Conservation (phyloP, 2,329 filamentous ascomycete species). For the Arthrocladium fulminans region DNA sequence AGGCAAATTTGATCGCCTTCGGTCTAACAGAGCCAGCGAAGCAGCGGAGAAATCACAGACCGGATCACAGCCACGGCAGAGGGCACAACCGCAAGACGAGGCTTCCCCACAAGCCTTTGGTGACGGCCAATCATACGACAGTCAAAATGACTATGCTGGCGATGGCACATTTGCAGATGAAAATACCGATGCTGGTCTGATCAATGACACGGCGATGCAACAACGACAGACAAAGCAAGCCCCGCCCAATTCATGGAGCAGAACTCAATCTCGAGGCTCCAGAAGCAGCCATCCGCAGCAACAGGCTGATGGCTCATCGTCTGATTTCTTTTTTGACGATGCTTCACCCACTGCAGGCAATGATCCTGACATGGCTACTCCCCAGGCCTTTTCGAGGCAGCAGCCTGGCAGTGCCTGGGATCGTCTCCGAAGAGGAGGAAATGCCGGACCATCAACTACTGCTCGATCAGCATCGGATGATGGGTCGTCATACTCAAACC, state of each 20-base stretch:
- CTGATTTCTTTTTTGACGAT: conserved; percentile 19
- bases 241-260: conserved; percentile 8
- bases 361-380: conserved; percentile 11
- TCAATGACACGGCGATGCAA: conserved; percentile 9
- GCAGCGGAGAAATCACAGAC: not conserved
- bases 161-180: conserved; percentile 11
- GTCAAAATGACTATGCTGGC: conserved; percentile 1
- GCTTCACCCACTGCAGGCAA: conserved; percentile 20
- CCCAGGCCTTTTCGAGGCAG: not conserved
- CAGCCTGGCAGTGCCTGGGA: conserved; percentile 15
- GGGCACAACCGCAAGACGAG: conserved; percentile 6
- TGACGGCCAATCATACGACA: conserved; percentile 8
- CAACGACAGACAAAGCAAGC: conserved; percentile 10
- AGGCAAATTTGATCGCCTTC: conserved; percentile 10
- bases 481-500: not conserved
- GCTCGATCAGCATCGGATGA: not conserved
- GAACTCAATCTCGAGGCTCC: conserved; percentile 3
- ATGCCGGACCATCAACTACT: not conserved
- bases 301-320: not conserved
- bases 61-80: conserved; percentile 1
- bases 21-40: conserved; percentile 9
- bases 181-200: conserved; percentile 8
- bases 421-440: conserved; percentile 13
- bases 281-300: not conserved
- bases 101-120: conserved; percentile 7